Evolutionary conservation across 768 basidiomycete genomes (phyloP), one percentile per base, ranked within the genome.

Genomic region (Hemileccinum rubropunctum): DNA sequence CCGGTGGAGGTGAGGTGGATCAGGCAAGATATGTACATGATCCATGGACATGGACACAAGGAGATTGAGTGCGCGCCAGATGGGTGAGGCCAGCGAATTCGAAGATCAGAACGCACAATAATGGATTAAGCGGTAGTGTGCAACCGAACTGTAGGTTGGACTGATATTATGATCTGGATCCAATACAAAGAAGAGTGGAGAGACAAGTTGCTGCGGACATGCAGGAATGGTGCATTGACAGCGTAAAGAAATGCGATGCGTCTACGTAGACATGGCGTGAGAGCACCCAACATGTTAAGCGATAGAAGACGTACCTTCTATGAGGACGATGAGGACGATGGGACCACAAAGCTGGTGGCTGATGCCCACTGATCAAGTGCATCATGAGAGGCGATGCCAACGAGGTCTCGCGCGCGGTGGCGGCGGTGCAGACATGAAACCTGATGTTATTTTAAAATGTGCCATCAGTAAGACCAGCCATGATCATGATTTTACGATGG

Each of bases 221-320:
- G 63, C 57, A 55, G 45, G 30, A 50, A 58, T 56, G 64, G 54
- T 57, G 54, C 8, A 54, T 54, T 39, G 53, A 50, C n/a, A 52
- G 34, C 47, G 43, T 43, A 52, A 39, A 33, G 32, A 33, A 46
- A 54, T 42, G 48, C 53, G 33, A 42, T 52, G 52, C 35, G n/a
- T n/a, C 17, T 45, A 47, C 21, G 35, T 45, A 20, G 37, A 26
- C 20, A 14, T n/a, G 13, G 48, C 52, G 52, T 53, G 53, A 51
- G 58, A 58, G 47, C 47, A 50, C 20, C n/a, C 11, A 38, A 26
- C 26, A 21, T 1, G 20, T 3, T 47, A 51, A 51, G 57, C 60
- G 57, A 51, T 10, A 11, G 34, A 51, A 47, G 48, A 40, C 42
- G 6, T 33, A 33, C 33, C 33, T 23, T 23, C 23, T 23, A 23